phyloP scores from a whole-genome alignment of 495 filamentous ascomycete species.

The Parathielavia hyrcaniae region DNA sequence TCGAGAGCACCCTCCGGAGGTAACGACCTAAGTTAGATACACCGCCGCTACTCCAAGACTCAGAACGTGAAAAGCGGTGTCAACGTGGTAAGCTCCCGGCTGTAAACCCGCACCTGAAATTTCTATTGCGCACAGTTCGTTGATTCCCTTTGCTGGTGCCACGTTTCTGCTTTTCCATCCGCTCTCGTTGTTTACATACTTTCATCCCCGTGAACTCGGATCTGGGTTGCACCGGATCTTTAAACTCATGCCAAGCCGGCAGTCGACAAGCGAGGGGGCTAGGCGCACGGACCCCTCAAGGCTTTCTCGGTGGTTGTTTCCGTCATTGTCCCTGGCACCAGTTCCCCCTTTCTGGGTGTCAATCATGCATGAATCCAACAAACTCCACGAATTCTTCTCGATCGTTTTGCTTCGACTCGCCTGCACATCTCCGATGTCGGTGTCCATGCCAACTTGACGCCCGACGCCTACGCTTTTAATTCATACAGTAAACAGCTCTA shows the following conservation, averaged over 20 bases:
- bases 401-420: slow-evolving; percentile 4
- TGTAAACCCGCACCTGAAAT: no score
- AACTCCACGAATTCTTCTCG: not conserved
- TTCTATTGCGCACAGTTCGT: no score
- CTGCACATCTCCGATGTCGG: not conserved
- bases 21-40: no score
- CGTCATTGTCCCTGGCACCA: not conserved
- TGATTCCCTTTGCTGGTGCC: no score
- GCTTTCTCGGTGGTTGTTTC: not conserved
- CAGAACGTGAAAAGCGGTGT: no score
- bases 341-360: slow-evolving; percentile 1
- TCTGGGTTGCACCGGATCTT: not conserved
- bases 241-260: not conserved
- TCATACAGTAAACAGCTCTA: not conserved
- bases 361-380: slow-evolving; percentile 4
- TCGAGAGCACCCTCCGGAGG: no score
- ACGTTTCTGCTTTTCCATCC: no score
- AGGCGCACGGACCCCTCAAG: not conserved
- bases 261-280: not conserved
- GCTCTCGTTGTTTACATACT: no score
- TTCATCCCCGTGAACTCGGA: no score
- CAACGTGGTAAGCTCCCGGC: no score
- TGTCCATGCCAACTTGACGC: not conserved
- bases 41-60: no score
- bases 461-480: slow-evolving; percentile 11